Evolutionary conservation across 2,329 filamentous ascomycete genomes (phyloP).

Genomic region (Trichoderma atrobrunneum): DNA sequence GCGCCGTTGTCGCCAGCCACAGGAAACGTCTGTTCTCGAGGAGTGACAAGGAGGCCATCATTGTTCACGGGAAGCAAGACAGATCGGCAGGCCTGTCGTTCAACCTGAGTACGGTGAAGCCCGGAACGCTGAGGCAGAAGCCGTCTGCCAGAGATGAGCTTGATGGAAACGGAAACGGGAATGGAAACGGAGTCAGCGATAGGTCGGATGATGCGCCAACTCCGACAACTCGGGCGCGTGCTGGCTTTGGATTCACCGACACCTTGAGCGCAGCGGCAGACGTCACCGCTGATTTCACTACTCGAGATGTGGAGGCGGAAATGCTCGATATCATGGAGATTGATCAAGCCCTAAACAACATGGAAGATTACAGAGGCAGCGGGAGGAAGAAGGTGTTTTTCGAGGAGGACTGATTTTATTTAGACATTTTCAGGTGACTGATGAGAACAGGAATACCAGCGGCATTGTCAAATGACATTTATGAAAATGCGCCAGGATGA

Average conservation of each 20-base stretch:
- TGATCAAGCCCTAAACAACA: slow-evolving; percentile 55
- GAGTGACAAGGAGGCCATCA: slow-evolving; percentile 50
- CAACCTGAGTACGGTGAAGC: slow-evolving; percentile 49
- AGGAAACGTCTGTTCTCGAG: slow-evolving; percentile 37
- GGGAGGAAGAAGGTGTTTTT: slow-evolving; percentile 54
- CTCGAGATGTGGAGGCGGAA: slow-evolving; percentile 56
- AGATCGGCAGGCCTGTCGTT: slow-evolving; percentile 42
- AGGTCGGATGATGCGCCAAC: slow-evolving; percentile 26
- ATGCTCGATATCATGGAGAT: slow-evolving; percentile 66
- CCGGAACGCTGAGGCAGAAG: slow-evolving; percentile 36
- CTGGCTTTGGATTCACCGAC: slow-evolving; percentile 50
- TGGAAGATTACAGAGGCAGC: slow-evolving; percentile 50
- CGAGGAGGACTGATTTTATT: slow-evolving; percentile 37
- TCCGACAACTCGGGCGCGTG: slow-evolving; percentile 31
- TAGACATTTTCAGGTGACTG: slow-evolving; percentile 23
- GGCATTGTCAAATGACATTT: slow-evolving; percentile 17
- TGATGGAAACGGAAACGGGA: slow-evolving; percentile 20
- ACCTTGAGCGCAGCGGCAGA: slow-evolving; percentile 54
- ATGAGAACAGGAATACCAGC: slow-evolving; percentile 23
- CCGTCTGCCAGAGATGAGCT: slow-evolving; percentile 28
- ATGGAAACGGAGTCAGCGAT: slow-evolving; percentile 20
- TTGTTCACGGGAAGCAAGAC: slow-evolving; percentile 49
- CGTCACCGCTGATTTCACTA: slow-evolving; percentile 46
- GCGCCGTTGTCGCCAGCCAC: slow-evolving; percentile 33
- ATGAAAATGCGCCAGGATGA: slow-evolving; percentile 10